Percentiles rank a stretch among this genome's conserved stretches.
These are phyloP conservation scores for Fusarium chuoi DNA, from an alignment of 2,329 filamentous ascomycete species.

Conservation along the genomic window DNA sequence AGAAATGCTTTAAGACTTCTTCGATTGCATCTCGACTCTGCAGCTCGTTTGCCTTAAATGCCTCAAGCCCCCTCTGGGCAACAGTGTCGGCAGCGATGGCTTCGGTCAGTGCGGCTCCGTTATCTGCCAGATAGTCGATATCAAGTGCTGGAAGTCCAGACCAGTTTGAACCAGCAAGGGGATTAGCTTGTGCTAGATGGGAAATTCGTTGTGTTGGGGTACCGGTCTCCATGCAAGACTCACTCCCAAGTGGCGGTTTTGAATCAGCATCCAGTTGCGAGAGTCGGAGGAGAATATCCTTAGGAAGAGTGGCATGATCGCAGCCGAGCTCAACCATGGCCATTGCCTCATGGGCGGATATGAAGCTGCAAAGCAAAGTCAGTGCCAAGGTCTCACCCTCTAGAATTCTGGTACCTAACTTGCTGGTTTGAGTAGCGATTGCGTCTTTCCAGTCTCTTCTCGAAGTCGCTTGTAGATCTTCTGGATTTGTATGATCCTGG, in stretches of 20 bases:
- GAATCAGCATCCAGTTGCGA: not conserved
- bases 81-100: not conserved
- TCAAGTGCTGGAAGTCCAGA: not conserved
- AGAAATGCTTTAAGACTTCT: not conserved
- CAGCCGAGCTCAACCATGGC: slow-evolving; percentile 6
- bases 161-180: not conserved
- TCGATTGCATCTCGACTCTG: not conserved
- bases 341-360: not conserved
- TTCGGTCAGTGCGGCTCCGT: not conserved
- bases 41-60: not conserved
- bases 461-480: not conserved
- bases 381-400: accelerated
- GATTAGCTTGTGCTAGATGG: not conserved
- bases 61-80: not conserved
- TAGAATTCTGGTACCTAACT: not conserved
- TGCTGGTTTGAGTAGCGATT: slow-evolving; percentile 4
- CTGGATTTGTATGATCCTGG: not conserved
- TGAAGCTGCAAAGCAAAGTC: not conserved
- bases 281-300: not conserved
- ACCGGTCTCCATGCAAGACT: not conserved
- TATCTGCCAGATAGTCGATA: not conserved
- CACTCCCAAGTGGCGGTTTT: not conserved
- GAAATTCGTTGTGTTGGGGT: not conserved
- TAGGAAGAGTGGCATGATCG: not conserved
- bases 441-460: not conserved